Evolutionary conservation across 495 filamentous ascomycete genomes (phyloP), one percentile per base, ranked within the genome.

Genomic region (Friedmanniomyces endolithicus): DNA sequence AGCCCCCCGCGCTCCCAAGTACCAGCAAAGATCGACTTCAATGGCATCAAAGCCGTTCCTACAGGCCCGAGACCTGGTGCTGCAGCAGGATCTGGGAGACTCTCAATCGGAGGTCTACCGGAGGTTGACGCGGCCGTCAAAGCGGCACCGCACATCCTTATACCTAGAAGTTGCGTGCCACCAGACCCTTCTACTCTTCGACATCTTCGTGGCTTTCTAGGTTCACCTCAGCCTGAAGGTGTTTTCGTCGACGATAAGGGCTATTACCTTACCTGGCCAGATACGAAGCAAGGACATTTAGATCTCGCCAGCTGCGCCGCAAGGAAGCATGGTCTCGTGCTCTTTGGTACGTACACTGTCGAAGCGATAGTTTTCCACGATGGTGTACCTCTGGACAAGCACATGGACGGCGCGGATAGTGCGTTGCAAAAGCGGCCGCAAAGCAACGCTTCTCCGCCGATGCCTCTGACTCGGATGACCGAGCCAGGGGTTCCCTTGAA

Each of bases 171-270:
- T 9, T 16, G 22, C 20, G n/a, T 61, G 19, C 53, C 58, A 20
- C 17, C 54, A 33, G 33, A 41, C 4, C 31, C 14, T 19, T 17
- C 12, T 6, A 54, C 29, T 34, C 12, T 43, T 0, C 49, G 11
- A 22, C 49, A 53, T 34, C 43, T 48, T 25, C 39, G 25, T 24
- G 20, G 40, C 16, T 53, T 41, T n/a, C 8, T 52, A 12, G 17
- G 25, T n/a, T 11, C 16, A 4, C 12, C 6, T 46, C 12, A 46
- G 12, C 55, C 55, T 17, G 31, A 25, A 6, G 25, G 34, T 6
- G 25, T 52, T 2, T 24, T 16, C 6, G 49, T 51, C 24, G 73
- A 71, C 70, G 48, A 33, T 1, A 40, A 3, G 11, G 62, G 62
- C 11, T 64, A 53, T 24, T 62, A 61, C 23, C 51, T 64, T 11